Conservation (phyloP, 306 rosid genomes). For the Hippophae rhamnoides region DNA sequence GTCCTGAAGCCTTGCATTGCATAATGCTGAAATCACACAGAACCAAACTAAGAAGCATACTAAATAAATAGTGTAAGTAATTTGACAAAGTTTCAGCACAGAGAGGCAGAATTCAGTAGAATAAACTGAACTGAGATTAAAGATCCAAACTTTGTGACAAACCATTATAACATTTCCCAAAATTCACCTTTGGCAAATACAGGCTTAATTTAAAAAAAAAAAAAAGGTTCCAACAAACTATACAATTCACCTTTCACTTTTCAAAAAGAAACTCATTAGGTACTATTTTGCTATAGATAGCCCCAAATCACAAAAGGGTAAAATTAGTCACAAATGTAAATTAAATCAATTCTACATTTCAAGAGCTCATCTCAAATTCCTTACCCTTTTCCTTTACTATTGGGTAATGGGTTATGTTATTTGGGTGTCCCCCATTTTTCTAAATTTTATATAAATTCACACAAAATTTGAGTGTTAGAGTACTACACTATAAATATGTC, state of each 20-base stretch:
- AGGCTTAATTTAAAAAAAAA: too few species aligned
- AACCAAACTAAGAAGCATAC: not conserved
- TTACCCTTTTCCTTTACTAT: not conserved
- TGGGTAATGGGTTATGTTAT: not conserved
- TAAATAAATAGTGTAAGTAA: not conserved
- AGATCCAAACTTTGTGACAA: too few species aligned
- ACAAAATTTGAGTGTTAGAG: too few species aligned
- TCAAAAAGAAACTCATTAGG: too few species aligned
- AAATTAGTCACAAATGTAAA: not conserved
- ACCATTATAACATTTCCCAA: too few species aligned
- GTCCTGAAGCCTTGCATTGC: constrained; percentile 76
- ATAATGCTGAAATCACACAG: constrained; percentile 55
- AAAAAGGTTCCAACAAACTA: too few species aligned
- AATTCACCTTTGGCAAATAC: too few species aligned
- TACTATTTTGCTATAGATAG: too few species aligned
- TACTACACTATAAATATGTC: too few species aligned
- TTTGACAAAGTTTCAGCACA: constrained; percentile 8
- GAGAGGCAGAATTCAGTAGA: not conserved
- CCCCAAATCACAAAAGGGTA: not conserved
- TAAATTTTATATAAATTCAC: too few species aligned
- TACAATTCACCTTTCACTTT: too few species aligned
- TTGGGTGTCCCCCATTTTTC: too few species aligned
- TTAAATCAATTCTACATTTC: not conserved
- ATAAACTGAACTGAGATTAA: not conserved
- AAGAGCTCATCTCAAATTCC: not conserved